Base-by-base conservation (phyloP, 1,284 basidiomycete species). In the Heterobasidion parviporum region DNA sequence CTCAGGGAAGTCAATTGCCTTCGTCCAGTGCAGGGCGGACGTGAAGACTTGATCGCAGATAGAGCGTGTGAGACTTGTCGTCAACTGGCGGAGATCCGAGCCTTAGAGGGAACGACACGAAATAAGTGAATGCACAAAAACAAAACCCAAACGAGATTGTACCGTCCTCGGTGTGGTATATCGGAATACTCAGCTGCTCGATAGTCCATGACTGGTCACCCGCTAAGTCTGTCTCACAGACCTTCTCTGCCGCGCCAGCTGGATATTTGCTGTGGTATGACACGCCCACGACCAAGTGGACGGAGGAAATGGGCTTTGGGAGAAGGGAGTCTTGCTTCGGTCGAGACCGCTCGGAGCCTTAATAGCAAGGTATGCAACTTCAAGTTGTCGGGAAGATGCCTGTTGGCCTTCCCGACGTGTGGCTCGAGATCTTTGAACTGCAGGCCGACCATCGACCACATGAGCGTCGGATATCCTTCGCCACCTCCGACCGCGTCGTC, bases 251-350 rank as follows among this genome's bases (percentile, higher is more conserved):
- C 4, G 85, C 87, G 44, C 82, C 85, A n/a, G 69, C 66, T 54
- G 99, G 78, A 71, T 98, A 97, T 43, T 77, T 74, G 68, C 92
- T 95, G 78, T 99, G 96, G 74, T 94, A 99, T 1, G 96, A 96
- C 0, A 95, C 95, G 60, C 87, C 89, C 65, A 99, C 90, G 34
- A 92, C 90, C 64, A 99, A 99, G 53, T 96, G 87, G 60, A 92
- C 85, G 54, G 85, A 91, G 73, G 99, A 98, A 14, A 93, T 89
- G 9, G 92, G 88, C 73, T 97, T 96, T 98, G 94, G 41, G 92
- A 94, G 77, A 89, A 96, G 26, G 94, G 92, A 8, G 84, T 78
- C 74, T 96, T 97, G 81, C 87, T 92, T 74, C 99, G 96, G 66
- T 99, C 96, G 45, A 89, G 78, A 46, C 93, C 93, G 15, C 79